Conservation (phyloP, 1,139 yeast species). For the Waltiozyma sp. region DNA sequence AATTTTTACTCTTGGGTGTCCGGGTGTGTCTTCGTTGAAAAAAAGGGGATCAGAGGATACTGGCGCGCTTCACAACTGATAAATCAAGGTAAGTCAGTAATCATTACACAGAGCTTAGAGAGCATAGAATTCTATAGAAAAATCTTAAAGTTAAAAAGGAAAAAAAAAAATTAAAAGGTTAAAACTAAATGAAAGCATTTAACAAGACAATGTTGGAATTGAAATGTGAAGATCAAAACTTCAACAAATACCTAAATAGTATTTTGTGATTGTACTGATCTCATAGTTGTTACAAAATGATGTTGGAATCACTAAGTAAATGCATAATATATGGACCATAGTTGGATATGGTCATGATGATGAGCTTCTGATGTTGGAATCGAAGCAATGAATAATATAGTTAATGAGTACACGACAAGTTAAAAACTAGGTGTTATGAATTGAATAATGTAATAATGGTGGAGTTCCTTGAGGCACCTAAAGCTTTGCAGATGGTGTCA, state of each 20-base stretch:
- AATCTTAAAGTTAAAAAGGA: no score
- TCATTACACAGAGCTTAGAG: no score
- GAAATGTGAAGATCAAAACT: slow-evolving; percentile 1
- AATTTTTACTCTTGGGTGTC: no score
- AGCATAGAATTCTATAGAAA: no score
- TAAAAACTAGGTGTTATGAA: neutral
- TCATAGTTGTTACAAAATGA: neutral
- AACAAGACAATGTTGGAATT: slow-evolving; percentile 7
- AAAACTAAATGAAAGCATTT: neutral
- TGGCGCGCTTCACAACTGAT: no score
- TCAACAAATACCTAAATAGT: neutral
- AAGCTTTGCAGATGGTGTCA: slow-evolving; percentile 11
- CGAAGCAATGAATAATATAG: slow-evolving; percentile 3
- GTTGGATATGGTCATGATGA: slow-evolving; percentile 1
- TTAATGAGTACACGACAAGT: neutral
- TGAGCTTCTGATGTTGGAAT: slow-evolving; percentile 6
- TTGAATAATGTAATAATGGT: neutral
- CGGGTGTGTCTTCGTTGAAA: no score
- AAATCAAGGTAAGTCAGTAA: no score
- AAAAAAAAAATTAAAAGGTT: neutral
- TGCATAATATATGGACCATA: slow-evolving; percentile 1
- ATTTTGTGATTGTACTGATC: no score
- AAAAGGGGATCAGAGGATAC: no score
- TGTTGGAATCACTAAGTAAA: slow-evolving; percentile 5
- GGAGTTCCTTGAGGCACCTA: neutral